These are phyloP conservation scores for Houttuynia cordata DNA, from an alignment of 164 flowering plant species.

Conservation along the genomic window DNA sequence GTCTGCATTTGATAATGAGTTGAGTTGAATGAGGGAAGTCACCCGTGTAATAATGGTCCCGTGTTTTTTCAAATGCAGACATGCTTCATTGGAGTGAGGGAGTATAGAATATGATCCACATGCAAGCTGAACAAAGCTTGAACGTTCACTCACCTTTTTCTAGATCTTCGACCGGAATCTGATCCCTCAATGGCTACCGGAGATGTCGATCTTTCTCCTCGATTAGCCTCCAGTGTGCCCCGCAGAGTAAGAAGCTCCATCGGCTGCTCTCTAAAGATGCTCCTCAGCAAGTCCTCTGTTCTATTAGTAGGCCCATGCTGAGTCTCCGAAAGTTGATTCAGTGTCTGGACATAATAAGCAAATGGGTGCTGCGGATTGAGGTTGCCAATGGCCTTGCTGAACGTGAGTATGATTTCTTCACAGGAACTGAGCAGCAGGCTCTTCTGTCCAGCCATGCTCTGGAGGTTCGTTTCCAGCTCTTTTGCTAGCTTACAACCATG, in stretches of 20 bases:
- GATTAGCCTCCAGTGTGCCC: neutral
- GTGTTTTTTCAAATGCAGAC: too few species aligned
- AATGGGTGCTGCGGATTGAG: neutral
- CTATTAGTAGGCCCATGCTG: neutral
- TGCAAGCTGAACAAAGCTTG: neutral
- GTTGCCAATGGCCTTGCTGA: conserved; percentile 1
- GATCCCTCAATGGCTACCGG: neutral
- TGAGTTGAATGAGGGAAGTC: too few species aligned
- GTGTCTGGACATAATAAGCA: neutral
- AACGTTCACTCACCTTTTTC: conserved; percentile 4
- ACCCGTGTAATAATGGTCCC: too few species aligned
- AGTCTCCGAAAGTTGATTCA: neutral
- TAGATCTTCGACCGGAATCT: conserved; percentile 4
- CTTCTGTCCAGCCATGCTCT: conserved; percentile 1
- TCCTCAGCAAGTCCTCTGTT: neutral
- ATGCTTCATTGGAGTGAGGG: too few species aligned
- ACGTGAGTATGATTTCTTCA: neutral
- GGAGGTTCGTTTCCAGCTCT: conserved; percentile 4
- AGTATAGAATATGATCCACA: too few species aligned
- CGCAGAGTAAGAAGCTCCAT: neutral
- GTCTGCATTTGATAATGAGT: too few species aligned
- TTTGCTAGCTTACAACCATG: conserved; percentile 4
- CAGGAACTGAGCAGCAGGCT: neutral
- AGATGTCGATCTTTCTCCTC: neutral
- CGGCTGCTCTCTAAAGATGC: neutral